A percentile compares a stretch with the other conserved stretches of the same genome.
Conservation (phyloP, 176 grass and related monocot genomes). For the Ensete ventricosum region DNA sequence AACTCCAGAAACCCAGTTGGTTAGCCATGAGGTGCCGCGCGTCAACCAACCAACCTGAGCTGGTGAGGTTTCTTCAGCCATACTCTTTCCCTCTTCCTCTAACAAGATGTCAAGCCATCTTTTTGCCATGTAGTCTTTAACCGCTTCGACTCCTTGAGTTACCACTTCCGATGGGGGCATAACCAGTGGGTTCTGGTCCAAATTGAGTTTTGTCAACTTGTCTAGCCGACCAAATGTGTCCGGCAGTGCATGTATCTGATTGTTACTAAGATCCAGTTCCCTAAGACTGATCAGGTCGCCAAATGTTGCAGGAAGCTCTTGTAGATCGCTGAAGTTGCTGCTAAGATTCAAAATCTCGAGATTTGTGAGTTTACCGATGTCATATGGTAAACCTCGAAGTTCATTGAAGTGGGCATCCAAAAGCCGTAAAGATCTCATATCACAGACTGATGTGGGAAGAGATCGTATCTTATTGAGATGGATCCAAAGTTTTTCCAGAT, state of each 20-base stretch:
- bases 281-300: conserved; percentile 63
- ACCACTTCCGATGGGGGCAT: conserved; percentile 69
- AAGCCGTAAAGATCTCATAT: conserved; percentile 55
- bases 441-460: conserved; percentile 69
- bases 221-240: conserved; percentile 79
- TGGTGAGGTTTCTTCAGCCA: conserved; percentile 2
- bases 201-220: conserved; percentile 59
- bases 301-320: conserved; percentile 61
- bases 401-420: conserved; percentile 91
- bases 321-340: conserved; percentile 80
- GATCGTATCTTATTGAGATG: conserved; percentile 75
- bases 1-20: conserved; percentile 7
- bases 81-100: conserved; percentile 16
- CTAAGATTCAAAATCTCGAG: conserved; percentile 87
- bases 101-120: conserved; percentile 1
- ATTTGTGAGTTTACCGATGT: conserved; percentile 49
- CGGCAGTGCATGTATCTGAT: conserved; percentile 57
- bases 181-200: conserved; percentile 64
- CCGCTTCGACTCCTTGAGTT: conserved; percentile 61
- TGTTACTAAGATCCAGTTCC: conserved; percentile 95
- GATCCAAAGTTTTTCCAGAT: conserved; percentile 56
- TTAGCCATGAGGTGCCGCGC: conserved; percentile 5
- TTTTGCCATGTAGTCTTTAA: conserved; percentile 30
- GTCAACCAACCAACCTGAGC: conserved; percentile 11
- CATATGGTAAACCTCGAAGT: conserved; percentile 59